Evolutionary conservation across 495 filamentous ascomycete genomes (phyloP).

Genomic region (Aspergillus wentii): DNA sequence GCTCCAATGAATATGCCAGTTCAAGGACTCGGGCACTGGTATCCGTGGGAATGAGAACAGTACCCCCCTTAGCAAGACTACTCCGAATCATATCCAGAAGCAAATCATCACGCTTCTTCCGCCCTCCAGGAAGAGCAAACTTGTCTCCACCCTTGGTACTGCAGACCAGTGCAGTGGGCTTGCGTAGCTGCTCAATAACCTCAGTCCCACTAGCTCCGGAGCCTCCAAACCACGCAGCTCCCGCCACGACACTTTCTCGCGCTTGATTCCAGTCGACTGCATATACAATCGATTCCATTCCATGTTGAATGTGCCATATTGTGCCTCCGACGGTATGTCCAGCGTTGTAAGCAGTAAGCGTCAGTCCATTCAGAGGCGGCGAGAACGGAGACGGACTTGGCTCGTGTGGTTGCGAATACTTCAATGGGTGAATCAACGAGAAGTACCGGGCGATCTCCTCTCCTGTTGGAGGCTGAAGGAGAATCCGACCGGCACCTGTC

Average conservation of each 20-base stretch:
- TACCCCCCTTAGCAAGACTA: constrained; percentile 74
- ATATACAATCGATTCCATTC: constrained; percentile 94
- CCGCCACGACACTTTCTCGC: constrained; percentile 85
- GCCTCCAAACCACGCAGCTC: constrained; percentile 88
- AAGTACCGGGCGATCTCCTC: constrained; percentile 94
- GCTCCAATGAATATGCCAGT: constrained; percentile 84
- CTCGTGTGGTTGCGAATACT: constrained; percentile 94
- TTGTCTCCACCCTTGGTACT: constrained; percentile 77
- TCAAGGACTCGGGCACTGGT: constrained; percentile 93
- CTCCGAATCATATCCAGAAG: constrained; percentile 76
- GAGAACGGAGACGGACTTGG: constrained; percentile 81
- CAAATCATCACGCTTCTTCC: constrained; percentile 77
- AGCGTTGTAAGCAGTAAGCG: constrained; percentile 93
- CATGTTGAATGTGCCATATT: constrained; percentile 98
- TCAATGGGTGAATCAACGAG: constrained; percentile 84
- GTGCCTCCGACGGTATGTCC: constrained; percentile 94
- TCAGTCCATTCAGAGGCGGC: constrained; percentile 84
- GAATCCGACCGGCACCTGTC: constrained; percentile 44
- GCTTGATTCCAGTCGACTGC: constrained; percentile 97
- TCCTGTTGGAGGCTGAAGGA: constrained; percentile 72
- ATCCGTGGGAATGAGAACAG: constrained; percentile 92
- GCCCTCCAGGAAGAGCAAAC: constrained; percentile 61
- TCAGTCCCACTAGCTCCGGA: constrained; percentile 77
- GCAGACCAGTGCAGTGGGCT: constrained; percentile 90
- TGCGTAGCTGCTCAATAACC: constrained; percentile 86